Percentiles rank a stretch among this genome's conserved stretches.
Conservation (phyloP, 805 yeast genomes). For the Blastobotrys terrestris region DNA sequence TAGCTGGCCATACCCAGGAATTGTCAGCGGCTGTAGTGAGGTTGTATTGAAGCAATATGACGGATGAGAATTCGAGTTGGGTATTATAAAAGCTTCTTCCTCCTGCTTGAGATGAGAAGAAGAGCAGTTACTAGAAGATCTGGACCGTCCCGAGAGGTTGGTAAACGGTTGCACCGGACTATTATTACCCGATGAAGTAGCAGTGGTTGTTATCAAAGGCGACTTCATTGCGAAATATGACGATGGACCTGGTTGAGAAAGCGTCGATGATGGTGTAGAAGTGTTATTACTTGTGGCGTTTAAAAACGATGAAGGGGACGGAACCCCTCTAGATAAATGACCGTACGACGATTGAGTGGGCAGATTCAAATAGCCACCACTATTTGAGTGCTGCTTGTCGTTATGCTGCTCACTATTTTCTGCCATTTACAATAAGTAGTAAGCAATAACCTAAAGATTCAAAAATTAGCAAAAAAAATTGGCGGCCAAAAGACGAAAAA, state of each 20-base stretch:
- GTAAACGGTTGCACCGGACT: neutral
- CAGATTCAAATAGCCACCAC: neutral
- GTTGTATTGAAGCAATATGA: slow-evolving; percentile 3
- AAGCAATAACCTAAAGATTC: too few relatives aligned
- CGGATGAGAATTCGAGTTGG: neutral
- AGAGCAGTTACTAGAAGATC: slow-evolving; percentile 2
- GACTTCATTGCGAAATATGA: neutral
- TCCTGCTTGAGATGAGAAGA: neutral
- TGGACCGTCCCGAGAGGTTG: neutral
- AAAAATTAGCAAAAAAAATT: too few relatives aligned
- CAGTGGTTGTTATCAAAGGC: neutral
- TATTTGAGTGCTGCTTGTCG: neutral
- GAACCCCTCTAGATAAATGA: neutral
- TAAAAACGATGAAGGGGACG: neutral
- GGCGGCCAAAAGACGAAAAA: too few relatives aligned
- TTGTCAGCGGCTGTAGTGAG: slow-evolving; percentile 9
- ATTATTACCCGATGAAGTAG: neutral
- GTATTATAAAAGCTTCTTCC: neutral
- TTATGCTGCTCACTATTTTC: neutral
- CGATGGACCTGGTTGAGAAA: neutral
- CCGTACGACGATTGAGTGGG: neutral
- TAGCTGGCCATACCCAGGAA: slow-evolving; percentile 17
- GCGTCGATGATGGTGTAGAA: neutral
- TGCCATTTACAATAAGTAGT: neutral
- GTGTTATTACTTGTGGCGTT: neutral